Conservation (phyloP, 371 early-diverging fungal species). For the Mortierella sp. region DNA sequence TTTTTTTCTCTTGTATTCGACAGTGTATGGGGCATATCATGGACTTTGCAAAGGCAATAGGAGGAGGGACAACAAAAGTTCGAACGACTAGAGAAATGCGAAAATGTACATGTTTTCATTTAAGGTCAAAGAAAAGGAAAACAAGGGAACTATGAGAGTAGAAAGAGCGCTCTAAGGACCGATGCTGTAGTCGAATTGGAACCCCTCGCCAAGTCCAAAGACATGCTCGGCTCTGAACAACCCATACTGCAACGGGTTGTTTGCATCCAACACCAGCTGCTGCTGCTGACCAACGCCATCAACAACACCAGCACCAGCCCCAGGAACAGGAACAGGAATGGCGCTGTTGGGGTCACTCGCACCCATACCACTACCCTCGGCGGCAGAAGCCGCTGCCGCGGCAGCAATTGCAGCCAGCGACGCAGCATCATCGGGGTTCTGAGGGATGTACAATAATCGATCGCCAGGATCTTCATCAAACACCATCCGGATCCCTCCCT, state of each 20-base stretch:
- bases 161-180: neutral
- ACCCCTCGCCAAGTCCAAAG: conserved; percentile 46
- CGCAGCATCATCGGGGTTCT: neutral
- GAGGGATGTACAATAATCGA: conserved; percentile 19
- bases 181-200: conserved; percentile 45
- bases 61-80: neutral
- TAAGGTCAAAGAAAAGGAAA: neutral
- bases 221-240: conserved; percentile 35
- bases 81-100: neutral
- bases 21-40: neutral
- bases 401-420: neutral
- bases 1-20: neutral
- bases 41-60: too few relatives aligned
- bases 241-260: conserved; percentile 3
- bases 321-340: neutral
- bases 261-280: neutral
- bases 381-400: neutral
- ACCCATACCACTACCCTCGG: conserved; percentile 4
- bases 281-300: too few relatives aligned
- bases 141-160: neutral
- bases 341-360: neutral
- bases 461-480: conserved; percentile 14
- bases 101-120: neutral
- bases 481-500: neutral
- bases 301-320: neutral